Percentiles rank a stretch among this genome's conserved stretches.
phyloP scores from a whole-genome alignment of 768 basidiomycete genomes.

The Tricholoma sp. region DNA sequence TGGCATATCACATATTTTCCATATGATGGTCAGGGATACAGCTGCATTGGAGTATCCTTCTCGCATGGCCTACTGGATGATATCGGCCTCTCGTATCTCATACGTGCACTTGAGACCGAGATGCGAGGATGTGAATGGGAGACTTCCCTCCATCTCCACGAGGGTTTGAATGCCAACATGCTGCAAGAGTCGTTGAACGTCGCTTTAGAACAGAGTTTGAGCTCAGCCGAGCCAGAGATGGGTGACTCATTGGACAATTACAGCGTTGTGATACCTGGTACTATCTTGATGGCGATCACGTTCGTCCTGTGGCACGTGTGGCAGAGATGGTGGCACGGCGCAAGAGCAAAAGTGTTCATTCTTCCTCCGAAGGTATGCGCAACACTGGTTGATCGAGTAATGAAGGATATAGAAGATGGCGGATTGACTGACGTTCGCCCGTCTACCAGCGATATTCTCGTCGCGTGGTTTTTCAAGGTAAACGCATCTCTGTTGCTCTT shows the following conservation, averaged over 20 bases:
- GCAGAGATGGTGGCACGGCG: conserved; percentile 32
- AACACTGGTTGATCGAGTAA: conserved; percentile 25
- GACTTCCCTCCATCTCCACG: conserved; percentile 27
- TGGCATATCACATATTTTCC: conserved; percentile 42
- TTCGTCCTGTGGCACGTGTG: conserved; percentile 29
- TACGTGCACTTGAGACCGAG: conserved; percentile 35
- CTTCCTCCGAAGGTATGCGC: conserved; percentile 26
- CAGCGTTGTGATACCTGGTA: conserved; percentile 23
- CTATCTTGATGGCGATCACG: conserved; percentile 24
- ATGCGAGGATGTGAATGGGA: conserved; percentile 31
- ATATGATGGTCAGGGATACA: conserved; percentile 23
- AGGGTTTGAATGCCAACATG: conserved; percentile 28
- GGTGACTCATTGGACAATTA: conserved; percentile 5
- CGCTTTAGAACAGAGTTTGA: conserved; percentile 5
- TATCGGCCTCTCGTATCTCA: conserved; percentile 30
- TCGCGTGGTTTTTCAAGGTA: conserved; percentile 39
- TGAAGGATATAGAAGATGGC: conserved; percentile 17
- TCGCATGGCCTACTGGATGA: conserved; percentile 40
- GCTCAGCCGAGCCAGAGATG: background rate
- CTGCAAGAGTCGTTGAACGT: conserved; percentile 24
- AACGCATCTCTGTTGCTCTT: conserved; percentile 20
- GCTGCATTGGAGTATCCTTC: conserved; percentile 36
- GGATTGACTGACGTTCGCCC: conserved; percentile 12
- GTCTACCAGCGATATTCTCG: conserved; percentile 34
- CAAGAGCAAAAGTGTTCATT: conserved; percentile 28